Base-by-base conservation (phyloP, 2,329 filamentous ascomycete genomes). In the Trichoderma aggressivum region DNA sequence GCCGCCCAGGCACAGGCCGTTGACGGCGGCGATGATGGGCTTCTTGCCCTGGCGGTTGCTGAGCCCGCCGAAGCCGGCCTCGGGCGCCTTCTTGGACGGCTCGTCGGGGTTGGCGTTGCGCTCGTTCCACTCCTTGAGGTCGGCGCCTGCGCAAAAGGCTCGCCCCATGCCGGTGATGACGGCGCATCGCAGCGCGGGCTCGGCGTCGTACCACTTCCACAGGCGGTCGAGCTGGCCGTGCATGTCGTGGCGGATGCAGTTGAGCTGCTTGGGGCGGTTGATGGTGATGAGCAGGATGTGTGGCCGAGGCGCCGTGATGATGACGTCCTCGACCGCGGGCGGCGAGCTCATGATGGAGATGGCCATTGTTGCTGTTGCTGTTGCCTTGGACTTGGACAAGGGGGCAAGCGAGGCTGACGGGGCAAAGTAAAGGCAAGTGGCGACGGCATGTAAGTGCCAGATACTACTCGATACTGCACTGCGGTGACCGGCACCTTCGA, bases 11-110 rank as follows among this genome's bases (percentile, higher is more conserved):
- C 91, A 92, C 21, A 91, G 83, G 7, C 92, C 92, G 77, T 94
- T 93, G 24, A 94, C 90, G 1, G 92, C 92, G 1, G 90, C 91
- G 32, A 95, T 86, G 70, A 95, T 85, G 7, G 92, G 92, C 77
- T 95, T 95, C 80, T 88, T 89, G 61, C 91, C 91, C 6, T 81
- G 79, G 30, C 92, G 85, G 73, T 92, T 89, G 68, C 87, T 89
- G 36, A 94, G 81, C 0, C 87, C 91, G 28, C 88, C 90, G 72
- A 93, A 91, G 1, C 91, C 91, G 2, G 82, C 80, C 0, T 82
- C 75, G 0, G 82, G 76, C 77, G 81, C 81, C 21, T 21, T 36
- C 53, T 56, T 61, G 34, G 64, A 59, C 62, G 68, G 11, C 28
- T 50, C 58, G 34, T 63, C 62, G 34, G 72, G 70, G 18, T 74